Evolutionary conservation across 2,329 filamentous ascomycete species (phyloP).

Genomic region (Raffaelea deltoideospora): DNA sequence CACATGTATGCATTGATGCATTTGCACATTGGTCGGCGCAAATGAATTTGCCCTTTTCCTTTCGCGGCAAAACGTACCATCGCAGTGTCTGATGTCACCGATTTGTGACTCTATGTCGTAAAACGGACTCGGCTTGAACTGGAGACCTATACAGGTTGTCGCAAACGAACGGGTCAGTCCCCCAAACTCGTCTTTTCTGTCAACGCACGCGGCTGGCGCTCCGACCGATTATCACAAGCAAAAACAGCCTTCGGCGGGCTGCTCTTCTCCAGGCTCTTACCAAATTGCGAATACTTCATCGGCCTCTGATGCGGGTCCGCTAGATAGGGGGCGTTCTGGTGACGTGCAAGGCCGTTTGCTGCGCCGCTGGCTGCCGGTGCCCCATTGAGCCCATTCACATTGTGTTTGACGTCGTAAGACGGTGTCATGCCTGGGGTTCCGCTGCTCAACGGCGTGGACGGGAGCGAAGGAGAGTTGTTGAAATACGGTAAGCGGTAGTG

Average conservation of each 20-base stretch:
- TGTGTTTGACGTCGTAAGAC: conserved; percentile 1
- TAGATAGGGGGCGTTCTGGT: too few species aligned
- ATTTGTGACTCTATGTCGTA: conserved; percentile 56
- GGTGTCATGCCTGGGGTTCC: conserved; percentile 1
- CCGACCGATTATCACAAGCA: too few species aligned
- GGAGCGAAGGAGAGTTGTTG: conserved; percentile 1
- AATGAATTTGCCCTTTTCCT: background rate
- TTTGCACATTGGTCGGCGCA: conserved; percentile 5
- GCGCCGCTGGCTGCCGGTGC: background rate
- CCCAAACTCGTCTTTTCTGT: too few species aligned
- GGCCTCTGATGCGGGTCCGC: too few species aligned
- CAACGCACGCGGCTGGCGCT: too few species aligned
- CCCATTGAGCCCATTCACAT: background rate
- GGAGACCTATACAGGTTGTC: conserved; percentile 10
- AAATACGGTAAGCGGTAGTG: conserved; percentile 1
- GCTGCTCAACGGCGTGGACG: conserved; percentile 4
- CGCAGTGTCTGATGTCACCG: conserved; percentile 50
- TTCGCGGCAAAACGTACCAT: conserved; percentile 39
- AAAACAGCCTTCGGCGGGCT: too few species aligned
- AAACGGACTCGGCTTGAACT: conserved; percentile 67
- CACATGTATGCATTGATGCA: too few species aligned
- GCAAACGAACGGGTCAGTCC: too few species aligned
- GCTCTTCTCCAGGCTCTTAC: too few species aligned
- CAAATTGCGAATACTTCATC: too few species aligned
- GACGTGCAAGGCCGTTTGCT: too few species aligned